Base-by-base conservation (phyloP, 495 filamentous ascomycete species). In the Trichoderma erinaceum region DNA sequence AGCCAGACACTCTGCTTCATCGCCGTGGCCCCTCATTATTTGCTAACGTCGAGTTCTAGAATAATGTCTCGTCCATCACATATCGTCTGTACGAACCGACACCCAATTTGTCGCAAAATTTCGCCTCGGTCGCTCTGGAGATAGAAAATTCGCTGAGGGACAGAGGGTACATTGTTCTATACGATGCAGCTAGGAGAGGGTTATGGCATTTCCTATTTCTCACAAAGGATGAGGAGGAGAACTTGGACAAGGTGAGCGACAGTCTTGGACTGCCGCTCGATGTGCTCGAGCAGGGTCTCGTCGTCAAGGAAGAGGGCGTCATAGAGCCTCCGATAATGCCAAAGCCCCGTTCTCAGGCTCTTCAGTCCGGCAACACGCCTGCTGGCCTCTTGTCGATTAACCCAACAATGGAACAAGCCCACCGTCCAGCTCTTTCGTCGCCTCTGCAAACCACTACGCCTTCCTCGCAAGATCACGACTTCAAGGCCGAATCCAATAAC, bases 181-280 rank as follows among this genome's bases (percentile, higher is more conserved):
- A 78, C 71, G 84, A 86, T 70, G 72, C 78, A 25, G 72, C 71
- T 6, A 73, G 79, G 67, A 78, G 77, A 63, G 81, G 82, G 4
- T 74, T 86, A 65, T 86, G 84, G 84, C 77, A 78, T 27, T 86
- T 85, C 68, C 78, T 76, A 64, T 73, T 81, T 21, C 65, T 72
- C 1, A 70, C 74, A 23, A 78, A 78, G 63, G 77, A 77, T 29
- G 74, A 72, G 13, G 77, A 77, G 27, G 74, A 72, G 13, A 65
- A 69, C 10, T 66, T 67, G 3, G 65, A 72, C 27, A 71, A 52
- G 13, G 72, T 70, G 29, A 66, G 75, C 1, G 73, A 79, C 35
- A 68, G 70, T 67, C 3, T 78, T 81, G 21, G 71, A 71, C 11
- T 70, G 69, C 74, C 70, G 50, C 73, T 81, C 68, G 78, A 80